Evolutionary conservation across 2,329 filamentous ascomycete species (phyloP).

Genomic region (Penicillium oxalicum): DNA sequence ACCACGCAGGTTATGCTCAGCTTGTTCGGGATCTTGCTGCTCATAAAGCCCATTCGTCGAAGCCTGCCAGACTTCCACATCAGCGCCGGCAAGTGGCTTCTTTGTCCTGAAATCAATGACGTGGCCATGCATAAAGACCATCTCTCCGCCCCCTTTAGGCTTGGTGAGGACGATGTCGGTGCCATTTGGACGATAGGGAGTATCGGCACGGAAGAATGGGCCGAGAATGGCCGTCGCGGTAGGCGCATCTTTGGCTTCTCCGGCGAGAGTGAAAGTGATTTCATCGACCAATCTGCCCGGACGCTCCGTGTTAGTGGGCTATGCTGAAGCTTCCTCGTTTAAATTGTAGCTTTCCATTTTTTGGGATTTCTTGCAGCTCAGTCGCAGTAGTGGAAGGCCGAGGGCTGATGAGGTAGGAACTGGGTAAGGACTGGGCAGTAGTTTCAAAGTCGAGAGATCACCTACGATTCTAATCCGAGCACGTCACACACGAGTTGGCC

Average conservation of each 20-base stretch:
- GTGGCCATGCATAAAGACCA: slow-evolving; percentile 60
- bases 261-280: slow-evolving; percentile 64
- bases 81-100: slow-evolving; percentile 58
- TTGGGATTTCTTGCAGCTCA: too few relatives aligned
- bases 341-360: background rate
- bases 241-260: slow-evolving; percentile 47
- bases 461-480: slow-evolving; percentile 53
- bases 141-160: slow-evolving; percentile 47
- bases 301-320: background rate
- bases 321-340: background rate
- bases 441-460: background rate
- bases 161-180: slow-evolving; percentile 55
- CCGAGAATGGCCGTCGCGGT: slow-evolving; percentile 77
- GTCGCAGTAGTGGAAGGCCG: too few relatives aligned
- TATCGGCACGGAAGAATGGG: slow-evolving; percentile 73
- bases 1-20: slow-evolving; percentile 68
- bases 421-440: too few relatives aligned
- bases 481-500: slow-evolving; percentile 56
- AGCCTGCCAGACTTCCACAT: slow-evolving; percentile 74
- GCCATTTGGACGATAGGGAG: slow-evolving; percentile 65
- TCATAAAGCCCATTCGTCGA: slow-evolving; percentile 67
- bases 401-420: too few relatives aligned
- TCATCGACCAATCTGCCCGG: slow-evolving; percentile 61
- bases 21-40: slow-evolving; percentile 65
- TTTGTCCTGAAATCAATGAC: slow-evolving; percentile 56